Evolutionary conservation across 2,329 filamentous ascomycete species (phyloP), one percentile per base, ranked within the genome.

Genomic region (Blastomyces percursus): DNA sequence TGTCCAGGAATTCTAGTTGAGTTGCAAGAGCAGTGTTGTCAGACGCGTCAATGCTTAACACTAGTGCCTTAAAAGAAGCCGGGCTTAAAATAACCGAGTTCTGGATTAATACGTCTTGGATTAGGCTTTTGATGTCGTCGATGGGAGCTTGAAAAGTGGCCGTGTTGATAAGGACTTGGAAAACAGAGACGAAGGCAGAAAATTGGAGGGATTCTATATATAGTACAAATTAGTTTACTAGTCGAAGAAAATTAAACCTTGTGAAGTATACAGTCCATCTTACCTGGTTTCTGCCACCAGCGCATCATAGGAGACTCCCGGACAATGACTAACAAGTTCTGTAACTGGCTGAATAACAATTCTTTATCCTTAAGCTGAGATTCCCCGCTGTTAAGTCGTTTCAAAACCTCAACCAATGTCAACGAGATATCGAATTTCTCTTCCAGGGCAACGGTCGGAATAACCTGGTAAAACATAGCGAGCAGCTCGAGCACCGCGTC

Each of bases 341-440:
- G 87, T 35, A 96, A 78, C 74, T 96, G 90, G 69, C 92, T 83
- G 11, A 88, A 73, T 27, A 84, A 79, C 56, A 92, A 77, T 1
- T 80, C 80, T 59, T 79, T 74, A 56, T 84, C 79, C 51, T 81
- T 79, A 2, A 79, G 74, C 19, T 80, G 77, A 19, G 72, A 50
- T 16, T 68, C 69, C 0, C 66, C 60, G 16, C 81, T 74, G 52
- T 88, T 84, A 11, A 90, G 74, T 40, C 81, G 80, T 62, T 82
- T 80, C 55, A 97, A 77, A 0, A 86, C 82, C 63, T 85, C 83
- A 8, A 87, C 85, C 19, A 99, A 80, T 24, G 88, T 82, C 0
- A 88, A 78, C 0, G 93, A 94, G 3, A 96, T 87, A 70, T 97
- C 94, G 69, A 96, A 94, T 67, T 89, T 94, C 68, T 91, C 88